Percentiles rank a stretch among this genome's conserved stretches.
phyloP scores from a whole-genome alignment of 352 stramenopile species.

The Phytophthora syringae region DNA sequence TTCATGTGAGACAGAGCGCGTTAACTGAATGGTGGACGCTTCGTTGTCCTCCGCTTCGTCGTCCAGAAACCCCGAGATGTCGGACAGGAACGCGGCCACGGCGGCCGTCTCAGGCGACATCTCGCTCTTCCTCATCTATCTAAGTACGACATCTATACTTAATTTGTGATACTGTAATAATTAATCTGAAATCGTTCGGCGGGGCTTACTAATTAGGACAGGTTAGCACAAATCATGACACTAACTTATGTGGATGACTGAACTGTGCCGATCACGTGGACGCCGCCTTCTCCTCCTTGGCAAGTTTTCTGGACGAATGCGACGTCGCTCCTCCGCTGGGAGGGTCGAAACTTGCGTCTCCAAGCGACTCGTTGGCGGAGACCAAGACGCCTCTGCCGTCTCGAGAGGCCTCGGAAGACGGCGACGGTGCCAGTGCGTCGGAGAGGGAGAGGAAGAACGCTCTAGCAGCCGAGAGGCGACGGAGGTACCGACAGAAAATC shows the following conservation, averaged over 20 bases:
- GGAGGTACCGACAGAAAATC: conserved; percentile 21
- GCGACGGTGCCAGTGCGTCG: too few relatives aligned
- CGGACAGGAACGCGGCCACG: too few relatives aligned
- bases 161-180: too few relatives aligned
- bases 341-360: too few relatives aligned
- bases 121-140: too few relatives aligned
- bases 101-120: too few relatives aligned
- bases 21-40: not conserved
- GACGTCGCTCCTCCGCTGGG: not conserved
- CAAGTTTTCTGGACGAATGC: conserved; percentile 12
- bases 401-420: not conserved
- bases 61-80: too few relatives aligned
- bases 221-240: too few relatives aligned
- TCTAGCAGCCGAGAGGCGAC: conserved; percentile 15
- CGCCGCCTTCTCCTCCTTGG: conserved; percentile 8
- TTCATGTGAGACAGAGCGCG: not conserved
- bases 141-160: too few relatives aligned
- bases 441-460: conserved; percentile 4
- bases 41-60: conserved; percentile 20
- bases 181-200: too few relatives aligned
- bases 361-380: conserved; percentile 12
- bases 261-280: conserved; percentile 23
- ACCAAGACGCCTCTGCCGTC: conserved; percentile 22
- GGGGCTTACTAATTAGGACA: too few relatives aligned
- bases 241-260: too few relatives aligned